Evolutionary conservation across 257 asterid genomes (phyloP).

Genomic region (Solanum chiquidenum): DNA sequence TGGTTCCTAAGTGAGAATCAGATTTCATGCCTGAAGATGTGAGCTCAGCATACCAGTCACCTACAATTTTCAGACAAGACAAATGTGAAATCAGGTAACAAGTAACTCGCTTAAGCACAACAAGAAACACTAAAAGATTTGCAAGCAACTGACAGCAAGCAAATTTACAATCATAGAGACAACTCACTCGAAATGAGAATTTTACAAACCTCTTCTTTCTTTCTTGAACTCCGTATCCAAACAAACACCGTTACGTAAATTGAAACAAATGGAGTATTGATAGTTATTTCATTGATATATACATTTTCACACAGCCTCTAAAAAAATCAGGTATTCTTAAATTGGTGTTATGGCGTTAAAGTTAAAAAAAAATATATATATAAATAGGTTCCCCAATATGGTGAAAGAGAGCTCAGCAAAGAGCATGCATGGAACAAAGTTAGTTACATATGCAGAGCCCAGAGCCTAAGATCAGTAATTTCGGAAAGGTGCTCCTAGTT

Average conservation of each 20-base stretch:
- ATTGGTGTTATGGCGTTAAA: not conserved
- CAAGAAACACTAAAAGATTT: not conserved
- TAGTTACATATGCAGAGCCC: not conserved
- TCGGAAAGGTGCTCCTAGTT: not conserved
- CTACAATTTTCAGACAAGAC: not conserved
- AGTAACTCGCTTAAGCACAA: not conserved
- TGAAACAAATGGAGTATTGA: not conserved
- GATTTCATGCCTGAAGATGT: constrained; percentile 7
- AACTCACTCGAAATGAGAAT: not conserved
- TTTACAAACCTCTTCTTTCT: not conserved
- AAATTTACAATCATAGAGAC: not conserved
- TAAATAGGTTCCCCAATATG: not conserved
- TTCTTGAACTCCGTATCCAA: not conserved
- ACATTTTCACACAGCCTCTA: not conserved
- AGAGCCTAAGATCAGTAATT: not conserved
- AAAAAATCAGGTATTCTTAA: not conserved
- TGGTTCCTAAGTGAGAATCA: constrained; percentile 10
- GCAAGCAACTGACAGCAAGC: not conserved
- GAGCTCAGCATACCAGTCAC: not conserved
- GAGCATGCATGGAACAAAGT: not conserved
- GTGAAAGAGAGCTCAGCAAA: not conserved
- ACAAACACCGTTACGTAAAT: not conserved
- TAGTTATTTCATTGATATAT: not conserved
- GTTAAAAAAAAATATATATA: not conserved
- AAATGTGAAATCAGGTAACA: not conserved